A percentile compares a stretch with the other conserved stretches of the same genome.
These are phyloP conservation scores for Saccharomycopsis crataegensis DNA, from an alignment of 1,139 yeast species.

Conservation along the genomic window DNA sequence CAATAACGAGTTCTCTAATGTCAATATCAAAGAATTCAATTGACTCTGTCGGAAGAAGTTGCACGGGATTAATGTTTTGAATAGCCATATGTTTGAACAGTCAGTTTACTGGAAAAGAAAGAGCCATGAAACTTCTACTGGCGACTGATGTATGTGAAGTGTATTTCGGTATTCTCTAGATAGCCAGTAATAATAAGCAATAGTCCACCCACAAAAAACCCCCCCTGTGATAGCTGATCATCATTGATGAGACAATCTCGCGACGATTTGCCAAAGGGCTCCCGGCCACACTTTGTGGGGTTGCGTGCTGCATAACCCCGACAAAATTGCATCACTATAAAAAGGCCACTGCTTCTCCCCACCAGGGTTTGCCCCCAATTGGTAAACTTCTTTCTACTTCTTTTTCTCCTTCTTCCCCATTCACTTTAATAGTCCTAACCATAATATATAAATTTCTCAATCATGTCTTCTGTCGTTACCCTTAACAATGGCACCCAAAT, in stretches of 20 bases:
- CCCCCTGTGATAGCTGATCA: conserved; percentile 58
- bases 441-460: conserved; percentile 38
- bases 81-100: conserved; percentile 31
- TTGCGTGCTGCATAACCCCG: too few relatives aligned
- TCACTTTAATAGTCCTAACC: conserved; percentile 30
- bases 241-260: conserved; percentile 36
- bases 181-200: conserved; percentile 46
- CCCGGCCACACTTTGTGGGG: too few relatives aligned
- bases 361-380: not conserved
- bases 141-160: too few relatives aligned
- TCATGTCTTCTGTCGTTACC: conserved; percentile 29
- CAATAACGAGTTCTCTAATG: conserved; percentile 26
- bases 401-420: not conserved
- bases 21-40: conserved; percentile 33
- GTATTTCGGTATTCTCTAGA: too few relatives aligned
- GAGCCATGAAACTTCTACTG: too few relatives aligned
- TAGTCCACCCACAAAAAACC: conserved; percentile 89
- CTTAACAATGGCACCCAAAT: conserved; percentile 53
- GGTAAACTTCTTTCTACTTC: not conserved
- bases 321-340: too few relatives aligned
- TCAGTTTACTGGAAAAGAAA: conserved; percentile 3
- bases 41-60: conserved; percentile 30
- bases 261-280: too few relatives aligned
- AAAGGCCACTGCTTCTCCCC: too few relatives aligned
- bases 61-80: conserved; percentile 33